These are phyloP conservation scores for Hemisphaericaspora xylofermentans DNA, from an alignment of 1,139 yeast species.

Conservation along the genomic window DNA sequence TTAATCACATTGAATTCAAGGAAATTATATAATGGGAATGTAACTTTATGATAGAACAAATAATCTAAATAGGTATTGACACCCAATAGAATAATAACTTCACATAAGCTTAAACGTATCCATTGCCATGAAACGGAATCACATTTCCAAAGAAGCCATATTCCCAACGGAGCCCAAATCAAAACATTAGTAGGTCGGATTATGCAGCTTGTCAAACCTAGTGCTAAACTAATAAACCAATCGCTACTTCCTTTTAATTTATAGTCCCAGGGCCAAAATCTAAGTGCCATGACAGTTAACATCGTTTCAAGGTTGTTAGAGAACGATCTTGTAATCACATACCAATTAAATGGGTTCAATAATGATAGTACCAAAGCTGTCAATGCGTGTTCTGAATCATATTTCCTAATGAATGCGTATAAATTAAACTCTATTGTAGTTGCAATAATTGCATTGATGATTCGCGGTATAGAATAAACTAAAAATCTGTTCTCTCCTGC, in stretches of 20 bases:
- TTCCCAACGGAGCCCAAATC: slow-evolving; percentile 69
- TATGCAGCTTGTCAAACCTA: slow-evolving; percentile 60
- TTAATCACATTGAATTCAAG: slow-evolving; percentile 72
- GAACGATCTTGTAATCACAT: slow-evolving; percentile 76
- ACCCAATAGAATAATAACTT: slow-evolving; percentile 24
- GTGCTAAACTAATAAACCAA: slow-evolving; percentile 23
- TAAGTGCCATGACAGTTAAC: slow-evolving; percentile 67
- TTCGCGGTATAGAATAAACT: slow-evolving; percentile 51
- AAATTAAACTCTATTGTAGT: slow-evolving; percentile 68
- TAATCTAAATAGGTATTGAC: slow-evolving; percentile 52
- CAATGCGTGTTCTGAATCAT: slow-evolving; percentile 42
- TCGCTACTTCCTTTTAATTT: slow-evolving; percentile 16
- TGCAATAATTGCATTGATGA: slow-evolving; percentile 69
- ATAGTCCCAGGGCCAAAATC: slow-evolving; percentile 68
- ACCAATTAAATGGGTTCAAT: slow-evolving; percentile 82
- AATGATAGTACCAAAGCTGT: slow-evolving; percentile 53
- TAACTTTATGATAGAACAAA: slow-evolving; percentile 54
- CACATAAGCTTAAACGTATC: slow-evolving; percentile 13
- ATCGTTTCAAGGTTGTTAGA: slow-evolving; percentile 81
- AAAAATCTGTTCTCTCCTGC: slow-evolving; percentile 14
- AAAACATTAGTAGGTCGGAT: slow-evolving; percentile 83
- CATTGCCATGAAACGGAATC: slow-evolving; percentile 10
- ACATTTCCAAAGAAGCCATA: slow-evolving; percentile 12
- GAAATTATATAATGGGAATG: slow-evolving; percentile 69
- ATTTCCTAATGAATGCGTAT: slow-evolving; percentile 45